A percentile compares a stretch with the other conserved stretches of the same genome.
phyloP scores from a whole-genome alignment of 352 stramenopile genomes.

The Blastocystis sp. region DNA sequence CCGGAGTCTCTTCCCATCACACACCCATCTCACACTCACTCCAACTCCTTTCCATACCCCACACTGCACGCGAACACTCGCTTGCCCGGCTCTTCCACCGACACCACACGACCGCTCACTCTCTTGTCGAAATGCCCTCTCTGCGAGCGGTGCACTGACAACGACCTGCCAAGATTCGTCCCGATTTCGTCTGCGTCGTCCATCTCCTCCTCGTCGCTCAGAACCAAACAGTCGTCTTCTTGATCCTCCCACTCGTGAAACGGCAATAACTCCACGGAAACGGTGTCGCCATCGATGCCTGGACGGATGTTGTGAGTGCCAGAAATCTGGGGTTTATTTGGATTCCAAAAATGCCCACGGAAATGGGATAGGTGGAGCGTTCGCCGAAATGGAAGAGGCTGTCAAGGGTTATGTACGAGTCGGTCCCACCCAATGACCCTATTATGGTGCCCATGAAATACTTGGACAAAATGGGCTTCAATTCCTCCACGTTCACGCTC shows the following conservation, averaged over 20 bases:
- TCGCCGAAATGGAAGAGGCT: not conserved
- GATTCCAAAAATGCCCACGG: not conserved
- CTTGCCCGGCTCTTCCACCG: not conserved
- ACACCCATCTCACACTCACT: not conserved
- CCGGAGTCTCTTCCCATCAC: not conserved
- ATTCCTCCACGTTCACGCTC: conserved; percentile 4
- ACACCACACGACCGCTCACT: conserved; percentile 36
- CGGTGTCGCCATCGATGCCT: conserved; percentile 30
- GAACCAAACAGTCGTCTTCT: not conserved
- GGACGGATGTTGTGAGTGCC: conserved; percentile 26
- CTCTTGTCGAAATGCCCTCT: not conserved
- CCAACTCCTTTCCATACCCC: not conserved
- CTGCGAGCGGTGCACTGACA: not conserved
- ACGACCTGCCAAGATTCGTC: not conserved
- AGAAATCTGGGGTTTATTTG: not conserved
- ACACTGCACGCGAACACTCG: conserved; percentile 44
- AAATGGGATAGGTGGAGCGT: not conserved
- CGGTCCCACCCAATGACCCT: not conserved
- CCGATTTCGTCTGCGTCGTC: not conserved
- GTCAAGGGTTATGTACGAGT: conserved; percentile 29
- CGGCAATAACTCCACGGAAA: conserved; percentile 3
- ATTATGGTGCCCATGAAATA: conserved; percentile 19
- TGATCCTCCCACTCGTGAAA: conserved; percentile 30
- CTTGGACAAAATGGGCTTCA: not conserved
- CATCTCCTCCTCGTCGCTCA: not conserved